Evolutionary conservation across 352 stramenopile species (phyloP), one percentile per base, ranked within the genome.

Genomic region (Globisporangium uncinulatum): DNA sequence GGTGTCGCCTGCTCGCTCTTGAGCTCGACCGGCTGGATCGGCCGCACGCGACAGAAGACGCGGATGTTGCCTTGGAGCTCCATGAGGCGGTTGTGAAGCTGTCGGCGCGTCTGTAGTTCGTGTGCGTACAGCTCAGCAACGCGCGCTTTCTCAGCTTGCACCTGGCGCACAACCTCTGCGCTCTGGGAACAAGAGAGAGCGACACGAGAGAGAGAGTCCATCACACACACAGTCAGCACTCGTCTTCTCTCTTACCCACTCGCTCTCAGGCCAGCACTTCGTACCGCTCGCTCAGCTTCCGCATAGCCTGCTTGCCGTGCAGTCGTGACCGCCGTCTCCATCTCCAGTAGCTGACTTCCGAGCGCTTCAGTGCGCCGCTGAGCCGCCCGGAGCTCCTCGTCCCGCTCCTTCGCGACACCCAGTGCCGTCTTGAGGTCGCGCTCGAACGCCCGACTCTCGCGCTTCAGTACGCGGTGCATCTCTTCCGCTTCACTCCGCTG

Each of bases 11-110:
- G 78, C 8, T 90, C 83, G 14, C 68, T 88, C 47, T 87, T 87
- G 11, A 89, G 52, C 52, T 93, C 83, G 11, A 89, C 69, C 2
- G 74, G 69, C 50, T 89, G 74, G 54, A 96, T 86, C 1, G 92
- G 93, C 15, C 93, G 83, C 0, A 97, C 84, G 29, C 92, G 83
- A 56, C 88, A 97, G 54, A 97, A 97, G 3, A 98, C 91, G 34
- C 90, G 83, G 41, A 98, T 98, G 45, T 97, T 97, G 11, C 92
- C 92, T 52, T 95, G 86, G 3, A 98, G 66, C 55, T 97, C 90
- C 70, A 97, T 94, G 1, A 97, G 59, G 32, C 82, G 72, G 48
- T 97, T 96, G 63, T 97, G 88, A 10, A 97, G 71, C 45, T 92
- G 88, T 13, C 84, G 76, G 29, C 87, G 70, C 9, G 77, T 70